A percentile compares a stretch with the other conserved stretches of the same genome.
Conservation (phyloP, 192 early-diverging fungal species). For the Chytriomyces sp. region DNA sequence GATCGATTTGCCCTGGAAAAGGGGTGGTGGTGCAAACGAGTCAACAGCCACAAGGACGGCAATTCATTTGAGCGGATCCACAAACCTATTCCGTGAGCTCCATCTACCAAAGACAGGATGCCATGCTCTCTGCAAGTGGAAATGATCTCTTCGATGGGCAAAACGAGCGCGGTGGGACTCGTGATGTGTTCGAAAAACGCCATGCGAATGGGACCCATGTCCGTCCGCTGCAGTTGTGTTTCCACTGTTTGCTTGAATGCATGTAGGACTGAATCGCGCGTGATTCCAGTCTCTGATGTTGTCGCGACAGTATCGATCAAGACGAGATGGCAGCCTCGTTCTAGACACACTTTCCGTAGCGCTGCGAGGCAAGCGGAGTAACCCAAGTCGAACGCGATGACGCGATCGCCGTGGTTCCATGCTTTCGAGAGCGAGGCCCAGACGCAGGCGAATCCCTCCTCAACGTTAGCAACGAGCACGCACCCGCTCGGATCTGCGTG, state of each 20-base stretch:
- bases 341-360: neutral
- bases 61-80: neutral
- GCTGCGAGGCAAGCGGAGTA: constrained; percentile 32
- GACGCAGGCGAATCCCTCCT: constrained; percentile 39
- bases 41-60: too few species aligned
- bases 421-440: constrained; percentile 8
- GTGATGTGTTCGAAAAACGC: constrained; percentile 48
- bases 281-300: constrained; percentile 19
- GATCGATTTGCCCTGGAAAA: constrained; percentile 29
- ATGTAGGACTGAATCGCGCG: constrained; percentile 5
- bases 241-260: constrained; percentile 13
- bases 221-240: neutral
- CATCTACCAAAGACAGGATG: constrained; percentile 42
- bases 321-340: constrained; percentile 9
- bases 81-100: constrained; percentile 45
- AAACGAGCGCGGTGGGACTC: constrained; percentile 33
- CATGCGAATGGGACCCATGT: constrained; percentile 12
- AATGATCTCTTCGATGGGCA: constrained; percentile 41
- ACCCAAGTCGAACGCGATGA: constrained; percentile 38
- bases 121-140: constrained; percentile 16
- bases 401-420: neutral
- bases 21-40: too few species aligned
- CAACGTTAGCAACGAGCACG: constrained; percentile 45
- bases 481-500: constrained; percentile 27
- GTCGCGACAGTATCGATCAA: constrained; percentile 30